Base-by-base conservation (phyloP, 371 early-diverging fungal genomes). In the Actinomucor elegans region DNA sequence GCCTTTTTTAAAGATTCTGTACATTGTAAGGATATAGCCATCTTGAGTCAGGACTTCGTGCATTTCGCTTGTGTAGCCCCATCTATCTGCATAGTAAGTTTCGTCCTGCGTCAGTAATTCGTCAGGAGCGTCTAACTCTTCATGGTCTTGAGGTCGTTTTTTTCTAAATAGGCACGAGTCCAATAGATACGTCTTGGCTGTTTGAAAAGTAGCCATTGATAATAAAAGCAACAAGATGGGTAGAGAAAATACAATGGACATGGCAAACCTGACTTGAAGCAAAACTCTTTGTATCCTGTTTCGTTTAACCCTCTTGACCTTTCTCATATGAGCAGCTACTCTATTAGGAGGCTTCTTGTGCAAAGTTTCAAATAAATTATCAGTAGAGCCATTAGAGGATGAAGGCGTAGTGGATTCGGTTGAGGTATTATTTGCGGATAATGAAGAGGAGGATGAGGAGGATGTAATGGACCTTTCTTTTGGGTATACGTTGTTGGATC, bases 21-120 rank as follows among this genome's bases (percentile, higher is more conserved):
- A 67, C 61, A 76, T 61, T 20, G 45, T 50, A 12, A 79, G 57
- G 10, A 76, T 50, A 53, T 73, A 71, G 0, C 80, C 80, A 48
- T 79, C 80, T 23, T 67, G 55, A n/a, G 79, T 75, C 3, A 67
- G 41, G 0, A 71, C 66, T 18, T 69, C 57, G 37, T 71, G 65
- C 12, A 29, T 31, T 24, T 70, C 66, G 26, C 69, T 63, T 4
- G 45, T 27, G 44, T 74, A 79, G 14, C 80, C 80, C 69, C 71
- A 75, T 3, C 61, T 57, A 0, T 52, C 32, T 4, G 61, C 52
- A 55, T 75, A 75, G 49, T 71, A 68, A 7, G 44, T 36, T 48
- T 71, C 69, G 29, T 75, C 71, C 8, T 55, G 34, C 0, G 60
- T 59, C 0, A 75, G 40, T 3, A 57, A n/a, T 43, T 75, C 75